Conservation (phyloP, 2,329 filamentous ascomycete species). For the Neonectria ditissima region DNA sequence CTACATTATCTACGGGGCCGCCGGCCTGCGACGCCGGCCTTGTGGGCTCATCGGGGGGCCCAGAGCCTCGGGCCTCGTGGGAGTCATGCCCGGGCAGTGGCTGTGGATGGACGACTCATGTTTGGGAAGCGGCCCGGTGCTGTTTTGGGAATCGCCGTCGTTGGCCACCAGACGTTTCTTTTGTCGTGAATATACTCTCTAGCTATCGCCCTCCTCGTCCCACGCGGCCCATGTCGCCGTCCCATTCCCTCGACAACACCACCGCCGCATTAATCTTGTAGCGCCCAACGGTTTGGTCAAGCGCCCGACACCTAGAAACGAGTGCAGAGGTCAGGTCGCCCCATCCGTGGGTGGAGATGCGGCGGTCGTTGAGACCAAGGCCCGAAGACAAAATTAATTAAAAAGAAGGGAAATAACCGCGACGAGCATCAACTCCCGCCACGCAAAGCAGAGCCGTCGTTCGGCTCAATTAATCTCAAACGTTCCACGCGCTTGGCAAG, state of each 20-base stretch:
- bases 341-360: not conserved
- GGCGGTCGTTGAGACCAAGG: conserved; percentile 9
- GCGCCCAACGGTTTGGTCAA: conserved; percentile 23
- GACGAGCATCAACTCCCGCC: too few species aligned
- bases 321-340: too few species aligned
- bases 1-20: too few species aligned
- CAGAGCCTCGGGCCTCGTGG: conserved; percentile 8
- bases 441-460: too few species aligned
- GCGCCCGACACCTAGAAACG: conserved; percentile 12
- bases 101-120: not conserved
- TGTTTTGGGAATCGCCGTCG: not conserved
- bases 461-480: conserved; percentile 17
- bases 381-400: not conserved
- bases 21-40: conserved; percentile 32
- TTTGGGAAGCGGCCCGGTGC: too few species aligned
- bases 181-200: too few species aligned
- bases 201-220: not conserved
- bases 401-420: not conserved
- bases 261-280: conserved; percentile 20
- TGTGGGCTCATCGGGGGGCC: conserved; percentile 29
- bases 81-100: not conserved
- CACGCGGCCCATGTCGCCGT: conserved; percentile 7
- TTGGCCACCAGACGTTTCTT: too few species aligned
- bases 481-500: conserved; percentile 14
- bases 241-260: conserved; percentile 7